phyloP scores from a whole-genome alignment of 148 eudicot species.

The Chenopodium quinoa region DNA sequence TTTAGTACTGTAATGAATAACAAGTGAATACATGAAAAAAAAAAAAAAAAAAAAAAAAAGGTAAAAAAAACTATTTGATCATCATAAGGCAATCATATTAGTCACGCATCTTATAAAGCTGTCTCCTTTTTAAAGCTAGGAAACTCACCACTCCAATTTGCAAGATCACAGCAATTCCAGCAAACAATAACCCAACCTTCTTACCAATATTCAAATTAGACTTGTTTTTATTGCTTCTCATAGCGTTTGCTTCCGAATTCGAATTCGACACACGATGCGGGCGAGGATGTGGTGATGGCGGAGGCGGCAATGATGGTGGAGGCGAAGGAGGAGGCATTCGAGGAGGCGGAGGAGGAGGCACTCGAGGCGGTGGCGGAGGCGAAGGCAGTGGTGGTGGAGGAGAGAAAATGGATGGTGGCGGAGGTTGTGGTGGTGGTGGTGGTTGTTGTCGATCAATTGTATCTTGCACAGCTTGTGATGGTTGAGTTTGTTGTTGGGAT shows the following conservation, averaged over 20 bases:
- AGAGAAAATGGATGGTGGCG: conserved; percentile 1
- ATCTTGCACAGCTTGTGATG: neutral
- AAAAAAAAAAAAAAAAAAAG: too few species aligned
- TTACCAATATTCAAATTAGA: conserved; percentile 47
- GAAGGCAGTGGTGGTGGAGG: conserved; percentile 19
- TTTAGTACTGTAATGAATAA: conserved; percentile 5
- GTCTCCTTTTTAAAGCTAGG: conserved; percentile 51
- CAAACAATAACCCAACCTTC: conserved; percentile 60
- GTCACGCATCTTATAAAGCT: conserved; percentile 34
- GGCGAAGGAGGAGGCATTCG: neutral
- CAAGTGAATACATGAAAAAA: conserved; percentile 3
- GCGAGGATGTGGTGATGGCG: conserved; percentile 14
- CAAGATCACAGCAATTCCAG: conserved; percentile 54
- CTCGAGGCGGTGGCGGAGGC: neutral
- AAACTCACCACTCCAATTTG: conserved; percentile 65
- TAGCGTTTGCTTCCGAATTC: neutral
- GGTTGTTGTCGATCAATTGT: neutral
- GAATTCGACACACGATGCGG: neutral
- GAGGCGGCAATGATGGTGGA: conserved; percentile 7
- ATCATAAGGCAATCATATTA: conserved; percentile 19
- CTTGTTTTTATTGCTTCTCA: neutral
- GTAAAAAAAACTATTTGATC: neutral
- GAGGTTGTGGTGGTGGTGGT: neutral
- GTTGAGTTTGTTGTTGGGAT: neutral
- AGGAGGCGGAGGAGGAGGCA: neutral